These are phyloP conservation scores for Rubroshorea leprosula DNA, from an alignment of 345 rosid genomes.

Conservation along the genomic window DNA sequence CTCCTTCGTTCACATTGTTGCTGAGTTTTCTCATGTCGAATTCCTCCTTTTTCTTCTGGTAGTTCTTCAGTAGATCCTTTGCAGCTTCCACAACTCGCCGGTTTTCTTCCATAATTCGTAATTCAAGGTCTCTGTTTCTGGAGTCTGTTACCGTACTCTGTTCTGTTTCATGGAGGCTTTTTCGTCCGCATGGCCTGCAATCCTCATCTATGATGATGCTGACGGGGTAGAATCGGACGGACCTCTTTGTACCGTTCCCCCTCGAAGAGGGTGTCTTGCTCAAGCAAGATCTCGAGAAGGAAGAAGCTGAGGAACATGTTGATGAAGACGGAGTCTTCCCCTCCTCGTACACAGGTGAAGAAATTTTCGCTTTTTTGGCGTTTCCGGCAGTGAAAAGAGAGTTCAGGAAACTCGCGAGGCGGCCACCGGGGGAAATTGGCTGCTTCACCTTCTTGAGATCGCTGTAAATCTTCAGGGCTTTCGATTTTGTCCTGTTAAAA, in stretches of 20 bases:
- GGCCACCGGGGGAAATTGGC: slow-evolving; percentile 83
- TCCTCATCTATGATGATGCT: slow-evolving; percentile 78
- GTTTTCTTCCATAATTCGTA: slow-evolving; percentile 39
- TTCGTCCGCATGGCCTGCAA: slow-evolving; percentile 50
- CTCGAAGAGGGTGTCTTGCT: slow-evolving; percentile 61
- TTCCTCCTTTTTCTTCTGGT: slow-evolving; percentile 44
- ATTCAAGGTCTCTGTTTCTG: slow-evolving; percentile 18
- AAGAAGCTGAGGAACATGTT: slow-evolving; percentile 71
- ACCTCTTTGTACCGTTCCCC: slow-evolving; percentile 49
- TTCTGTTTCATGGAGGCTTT: slow-evolving; percentile 20
- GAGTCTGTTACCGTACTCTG: neutral
- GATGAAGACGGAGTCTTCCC: slow-evolving; percentile 28
- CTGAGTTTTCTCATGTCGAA: slow-evolving; percentile 13
- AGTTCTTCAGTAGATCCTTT: slow-evolving; percentile 52
- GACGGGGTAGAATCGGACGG: slow-evolving; percentile 70
- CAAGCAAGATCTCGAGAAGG: slow-evolving; percentile 80
- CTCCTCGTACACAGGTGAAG: slow-evolving; percentile 17
- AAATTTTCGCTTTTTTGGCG: slow-evolving; percentile 40
- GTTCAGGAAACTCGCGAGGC: slow-evolving; percentile 71
- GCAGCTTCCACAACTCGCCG: slow-evolving; percentile 65
- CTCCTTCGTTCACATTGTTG: slow-evolving; percentile 2
- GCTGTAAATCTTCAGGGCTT: slow-evolving; percentile 75
- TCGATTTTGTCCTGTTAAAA: slow-evolving; percentile 59
- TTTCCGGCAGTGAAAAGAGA: slow-evolving; percentile 58
- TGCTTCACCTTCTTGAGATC: slow-evolving; percentile 81